phyloP scores from a whole-genome alignment of 768 basidiomycete species.

The Boletus huronensis region DNA sequence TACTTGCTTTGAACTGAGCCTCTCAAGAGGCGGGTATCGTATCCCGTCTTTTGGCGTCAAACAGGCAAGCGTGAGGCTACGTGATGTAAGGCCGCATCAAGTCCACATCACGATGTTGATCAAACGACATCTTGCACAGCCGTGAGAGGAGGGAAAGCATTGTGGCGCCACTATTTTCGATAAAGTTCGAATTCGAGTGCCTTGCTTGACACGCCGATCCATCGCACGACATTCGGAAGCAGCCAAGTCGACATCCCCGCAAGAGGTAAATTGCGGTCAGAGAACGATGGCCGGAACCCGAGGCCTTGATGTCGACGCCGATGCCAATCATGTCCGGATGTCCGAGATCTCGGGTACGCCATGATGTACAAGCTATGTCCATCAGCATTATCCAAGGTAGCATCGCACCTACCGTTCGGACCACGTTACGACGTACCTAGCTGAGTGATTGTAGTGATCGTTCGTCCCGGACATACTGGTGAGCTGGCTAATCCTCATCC shows the following conservation, averaged over 20 bases:
- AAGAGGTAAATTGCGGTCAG: neutral
- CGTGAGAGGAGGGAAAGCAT: neutral
- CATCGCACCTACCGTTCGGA: neutral
- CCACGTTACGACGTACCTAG: too few relatives aligned
- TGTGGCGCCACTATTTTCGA: neutral
- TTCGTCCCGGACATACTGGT: neutral
- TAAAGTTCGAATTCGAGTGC: neutral
- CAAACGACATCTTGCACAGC: neutral
- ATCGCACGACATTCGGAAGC: neutral
- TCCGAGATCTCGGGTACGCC: neutral
- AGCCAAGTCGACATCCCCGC: too few relatives aligned
- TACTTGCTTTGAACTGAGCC: neutral
- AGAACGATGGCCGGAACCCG: neutral
- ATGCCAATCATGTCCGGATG: neutral
- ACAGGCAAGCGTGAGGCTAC: neutral
- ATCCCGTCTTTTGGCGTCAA: neutral
- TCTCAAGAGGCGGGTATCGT: too few relatives aligned
- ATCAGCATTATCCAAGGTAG: neutral
- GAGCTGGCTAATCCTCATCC: neutral
- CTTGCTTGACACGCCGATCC: neutral
- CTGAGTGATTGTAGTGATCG: neutral
- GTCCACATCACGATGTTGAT: neutral
- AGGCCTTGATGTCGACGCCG: neutral
- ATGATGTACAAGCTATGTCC: neutral
- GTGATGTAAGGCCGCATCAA: neutral